These are phyloP conservation scores for Cyberlindnera mrakii DNA, from an alignment of 805 yeast genomes.

Conservation along the genomic window DNA sequence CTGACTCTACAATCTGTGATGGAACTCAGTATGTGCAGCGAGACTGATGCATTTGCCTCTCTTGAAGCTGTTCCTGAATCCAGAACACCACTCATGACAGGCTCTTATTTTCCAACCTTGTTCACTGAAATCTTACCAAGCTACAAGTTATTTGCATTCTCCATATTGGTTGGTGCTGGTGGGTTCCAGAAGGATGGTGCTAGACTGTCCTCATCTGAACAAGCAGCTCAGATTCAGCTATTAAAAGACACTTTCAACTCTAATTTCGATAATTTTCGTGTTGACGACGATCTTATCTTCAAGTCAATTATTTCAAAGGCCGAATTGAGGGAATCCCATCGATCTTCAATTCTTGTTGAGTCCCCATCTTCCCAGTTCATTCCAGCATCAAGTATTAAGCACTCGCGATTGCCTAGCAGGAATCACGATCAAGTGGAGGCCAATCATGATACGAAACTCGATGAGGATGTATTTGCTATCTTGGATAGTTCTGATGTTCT, in stretches of 20 bases:
- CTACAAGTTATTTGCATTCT: constrained; percentile 51
- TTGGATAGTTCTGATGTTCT: constrained; percentile 23
- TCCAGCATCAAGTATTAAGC: too few species aligned
- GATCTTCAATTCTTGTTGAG: constrained; percentile 43
- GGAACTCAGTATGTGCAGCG: constrained; percentile 57
- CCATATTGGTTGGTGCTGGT: constrained; percentile 48
- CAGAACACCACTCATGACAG: constrained; percentile 52
- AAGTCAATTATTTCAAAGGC: constrained; percentile 42
- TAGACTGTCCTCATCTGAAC: constrained; percentile 24
- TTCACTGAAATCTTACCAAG: constrained; percentile 53
- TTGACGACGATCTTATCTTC: constrained; percentile 51
- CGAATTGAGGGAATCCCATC: constrained; percentile 30
- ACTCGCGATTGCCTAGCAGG: too few species aligned
- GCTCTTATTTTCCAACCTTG: constrained; percentile 58
- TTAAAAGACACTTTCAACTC: constrained; percentile 61
- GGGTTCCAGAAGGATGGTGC: constrained; percentile 25
- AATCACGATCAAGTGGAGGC: too few species aligned
- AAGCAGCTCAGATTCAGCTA: constrained; percentile 47
- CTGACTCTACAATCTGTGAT: constrained; percentile 49
- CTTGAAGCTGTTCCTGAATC: constrained; percentile 39
- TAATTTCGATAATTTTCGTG: constrained; percentile 50
- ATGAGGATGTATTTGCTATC: constrained; percentile 28
- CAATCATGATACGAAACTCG: background rate
- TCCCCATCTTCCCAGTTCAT: constrained; percentile 30
- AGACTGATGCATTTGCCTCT: constrained; percentile 49